These are phyloP conservation scores for Hymenotorrendiella dingleyae DNA, from an alignment of 2,329 filamentous ascomycete species.

Conservation along the genomic window DNA sequence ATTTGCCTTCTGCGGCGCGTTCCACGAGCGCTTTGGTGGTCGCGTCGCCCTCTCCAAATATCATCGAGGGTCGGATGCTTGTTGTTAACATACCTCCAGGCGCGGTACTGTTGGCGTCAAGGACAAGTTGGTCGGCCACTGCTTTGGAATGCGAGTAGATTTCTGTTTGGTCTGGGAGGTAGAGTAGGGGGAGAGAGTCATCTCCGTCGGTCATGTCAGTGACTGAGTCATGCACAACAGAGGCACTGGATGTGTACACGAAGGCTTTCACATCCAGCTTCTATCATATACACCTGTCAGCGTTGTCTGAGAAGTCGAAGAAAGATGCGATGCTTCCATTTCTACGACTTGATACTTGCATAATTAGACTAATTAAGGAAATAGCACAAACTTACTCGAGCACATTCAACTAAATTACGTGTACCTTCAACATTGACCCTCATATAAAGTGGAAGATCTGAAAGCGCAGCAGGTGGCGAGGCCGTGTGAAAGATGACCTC, in stretches of 20 bases:
- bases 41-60: slow-evolving; percentile 41
- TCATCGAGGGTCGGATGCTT: slow-evolving; percentile 43
- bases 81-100: slow-evolving; percentile 39
- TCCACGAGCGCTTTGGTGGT: slow-evolving; percentile 30
- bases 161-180: slow-evolving; percentile 12
- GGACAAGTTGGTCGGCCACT: slow-evolving; percentile 13
- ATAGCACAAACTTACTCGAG: slow-evolving; percentile 51
- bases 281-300: slow-evolving; percentile 20
- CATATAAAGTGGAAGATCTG: slow-evolving; percentile 33
- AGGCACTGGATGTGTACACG: slow-evolving; percentile 46
- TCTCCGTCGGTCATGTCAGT: slow-evolving; percentile 43
- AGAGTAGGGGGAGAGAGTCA: slow-evolving; percentile 22
- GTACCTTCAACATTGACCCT: slow-evolving; percentile 47
- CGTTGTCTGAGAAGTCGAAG: not conserved
- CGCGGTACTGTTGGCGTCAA: slow-evolving; percentile 9
- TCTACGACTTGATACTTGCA: too few species aligned
- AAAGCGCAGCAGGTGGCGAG: slow-evolving; percentile 34
- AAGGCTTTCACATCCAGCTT: slow-evolving; percentile 44
- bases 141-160: slow-evolving; percentile 19
- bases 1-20: slow-evolving; percentile 41
- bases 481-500: slow-evolving; percentile 44
- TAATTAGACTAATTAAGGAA: too few species aligned
- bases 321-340: too few species aligned
- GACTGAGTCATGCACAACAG: slow-evolving; percentile 40
- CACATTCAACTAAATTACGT: slow-evolving; percentile 39